Evolutionary conservation across 2,329 filamentous ascomycete genomes (phyloP), one percentile per base, ranked within the genome.

Genomic region (Penicillium sp.): DNA sequence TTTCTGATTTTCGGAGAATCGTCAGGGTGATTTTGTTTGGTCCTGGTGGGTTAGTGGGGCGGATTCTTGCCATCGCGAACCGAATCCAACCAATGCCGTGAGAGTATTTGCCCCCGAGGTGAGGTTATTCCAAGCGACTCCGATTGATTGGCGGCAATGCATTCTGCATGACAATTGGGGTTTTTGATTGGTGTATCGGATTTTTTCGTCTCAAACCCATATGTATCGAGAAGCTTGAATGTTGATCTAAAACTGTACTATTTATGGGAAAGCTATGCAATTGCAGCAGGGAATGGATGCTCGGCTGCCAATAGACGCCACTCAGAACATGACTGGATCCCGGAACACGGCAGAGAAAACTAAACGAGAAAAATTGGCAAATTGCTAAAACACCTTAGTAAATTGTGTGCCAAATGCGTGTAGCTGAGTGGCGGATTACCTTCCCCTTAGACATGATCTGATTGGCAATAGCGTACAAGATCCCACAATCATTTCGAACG

Each of bases 51-150:
- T 24, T 19, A 49, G 60, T 62, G 60, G 60, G 50, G 48, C 54
- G 9, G 13, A 43, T 44, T 19, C 14, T 60, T 43, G 52, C 50
- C 60, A 56, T 58, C 26, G 24, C 48, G 33, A 31, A 16, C 19
- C 19, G 11, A 4, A 7, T 26, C 24, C 33, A 27, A 45, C 60
- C 60, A 62, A 62, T 62, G 10, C 43, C 6, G 44, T 37, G 21
- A 35, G 39, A 35, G 44, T 31, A 55, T 55, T 35, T 29, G 46
- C 11, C 45, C 59, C 49, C 57, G 59, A 55, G 51, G 49, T 60
- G 57, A 62, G 57, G 60, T 55, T 60, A 62, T 60, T 53, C 52
- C 55, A 48, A 58, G 53, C 55, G 55, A 52, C 26, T 26, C 29
- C 37, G 5, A 19, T 24, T 60, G 55, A 62, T 62, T 62, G 55